Conservation (phyloP, 257 asterid species). For the Petunia axillaris region DNA sequence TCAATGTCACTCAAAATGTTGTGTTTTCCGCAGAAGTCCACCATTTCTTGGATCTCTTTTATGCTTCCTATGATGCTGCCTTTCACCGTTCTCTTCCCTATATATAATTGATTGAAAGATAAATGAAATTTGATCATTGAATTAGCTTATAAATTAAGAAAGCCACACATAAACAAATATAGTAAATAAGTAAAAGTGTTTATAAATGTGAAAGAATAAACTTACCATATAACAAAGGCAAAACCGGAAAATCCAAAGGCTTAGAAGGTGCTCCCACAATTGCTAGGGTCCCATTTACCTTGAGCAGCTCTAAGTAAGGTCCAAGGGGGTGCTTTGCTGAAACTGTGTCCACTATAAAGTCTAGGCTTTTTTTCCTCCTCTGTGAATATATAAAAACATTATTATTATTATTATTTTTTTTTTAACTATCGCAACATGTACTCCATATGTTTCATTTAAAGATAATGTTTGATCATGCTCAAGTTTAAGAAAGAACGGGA, state of each 20-base stretch:
- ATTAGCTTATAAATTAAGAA: constrained; percentile 5
- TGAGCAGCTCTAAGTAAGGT: constrained; percentile 60
- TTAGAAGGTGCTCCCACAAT: constrained; percentile 80
- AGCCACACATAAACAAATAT: not conserved
- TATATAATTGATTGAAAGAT: not conserved
- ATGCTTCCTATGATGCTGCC: constrained; percentile 82
- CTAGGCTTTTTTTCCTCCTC: constrained; percentile 60
- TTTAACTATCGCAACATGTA: not conserved
- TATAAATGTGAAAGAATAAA: not conserved
- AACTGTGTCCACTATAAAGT: constrained; percentile 69
- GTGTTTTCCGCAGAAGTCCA: constrained; percentile 69
- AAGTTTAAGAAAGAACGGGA: no score
- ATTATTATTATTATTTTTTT: not conserved
- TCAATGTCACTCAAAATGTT: constrained; percentile 74
- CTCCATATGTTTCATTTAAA: not conserved
- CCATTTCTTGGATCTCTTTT: constrained; percentile 77
- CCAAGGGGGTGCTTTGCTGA: constrained; percentile 78
- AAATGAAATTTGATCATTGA: not conserved
- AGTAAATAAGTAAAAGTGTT: not conserved
- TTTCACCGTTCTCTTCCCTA: constrained; percentile 78
- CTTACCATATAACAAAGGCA: constrained; percentile 71
- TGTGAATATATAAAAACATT: constrained; percentile 18
- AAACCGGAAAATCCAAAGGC: constrained; percentile 73
- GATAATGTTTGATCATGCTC: no score
- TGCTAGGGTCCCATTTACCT: constrained; percentile 68